Conservation (phyloP, 129 eudicot genomes). For the Flaveria trinervia region DNA sequence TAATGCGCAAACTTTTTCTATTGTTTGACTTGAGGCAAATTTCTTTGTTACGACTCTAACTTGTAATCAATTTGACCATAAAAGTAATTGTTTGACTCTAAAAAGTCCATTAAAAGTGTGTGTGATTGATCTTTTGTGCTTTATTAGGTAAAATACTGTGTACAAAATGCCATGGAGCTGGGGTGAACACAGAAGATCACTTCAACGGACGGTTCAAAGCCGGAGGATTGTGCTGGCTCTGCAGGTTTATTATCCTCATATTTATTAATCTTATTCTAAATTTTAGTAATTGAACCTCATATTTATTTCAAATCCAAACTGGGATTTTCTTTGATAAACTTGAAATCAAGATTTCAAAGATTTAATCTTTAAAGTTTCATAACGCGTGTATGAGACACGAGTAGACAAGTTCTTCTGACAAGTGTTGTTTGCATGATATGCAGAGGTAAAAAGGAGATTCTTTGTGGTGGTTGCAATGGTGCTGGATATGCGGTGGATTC, state of each 20-base stretch:
- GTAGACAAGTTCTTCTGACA: slow-evolving; percentile 7
- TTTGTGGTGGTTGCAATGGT: slow-evolving; percentile 81
- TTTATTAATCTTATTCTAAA: neutral
- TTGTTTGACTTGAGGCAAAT: neutral
- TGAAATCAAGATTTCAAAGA: neutral
- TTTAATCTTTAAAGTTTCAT: neutral
- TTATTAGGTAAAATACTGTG: slow-evolving; percentile 57
- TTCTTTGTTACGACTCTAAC: neutral
- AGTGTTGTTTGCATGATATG: slow-evolving; percentile 16
- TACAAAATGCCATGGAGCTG: slow-evolving; percentile 66
- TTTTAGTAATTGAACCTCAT: neutral
- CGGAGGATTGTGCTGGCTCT: slow-evolving; percentile 91
- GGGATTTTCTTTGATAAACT: neutral
- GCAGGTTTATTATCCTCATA: slow-evolving; percentile 62
- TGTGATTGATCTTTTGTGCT: slow-evolving; percentile 3
- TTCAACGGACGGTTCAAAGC: slow-evolving; percentile 80
- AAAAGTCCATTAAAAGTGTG: neutral
- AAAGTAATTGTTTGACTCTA: neutral
- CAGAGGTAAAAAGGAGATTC: slow-evolving; percentile 74
- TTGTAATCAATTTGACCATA: neutral
- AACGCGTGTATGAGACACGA: neutral
- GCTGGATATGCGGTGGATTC: slow-evolving; percentile 87
- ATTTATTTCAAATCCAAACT: neutral
- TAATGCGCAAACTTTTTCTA: neutral
- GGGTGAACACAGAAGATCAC: slow-evolving; percentile 81